phyloP scores from a whole-genome alignment of 2,329 filamentous ascomycete genomes.

The Trematosphaeria pertusa region DNA sequence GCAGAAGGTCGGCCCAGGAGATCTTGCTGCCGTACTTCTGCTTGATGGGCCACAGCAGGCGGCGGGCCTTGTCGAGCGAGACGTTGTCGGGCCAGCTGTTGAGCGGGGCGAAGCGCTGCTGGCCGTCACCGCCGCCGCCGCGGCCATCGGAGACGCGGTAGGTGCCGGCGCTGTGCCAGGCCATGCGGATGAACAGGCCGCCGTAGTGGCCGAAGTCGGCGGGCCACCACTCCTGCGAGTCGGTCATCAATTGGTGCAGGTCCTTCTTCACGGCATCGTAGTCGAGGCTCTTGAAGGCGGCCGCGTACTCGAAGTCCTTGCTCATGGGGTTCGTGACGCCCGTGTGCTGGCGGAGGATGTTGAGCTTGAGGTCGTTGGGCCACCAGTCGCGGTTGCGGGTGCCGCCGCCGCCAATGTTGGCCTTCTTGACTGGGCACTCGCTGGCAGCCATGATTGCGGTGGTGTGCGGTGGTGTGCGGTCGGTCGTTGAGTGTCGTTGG shows the following conservation, averaged over 20 bases:
- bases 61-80: constrained; percentile 79
- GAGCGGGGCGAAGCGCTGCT: constrained; percentile 81
- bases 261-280: constrained; percentile 78
- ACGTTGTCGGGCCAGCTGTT: constrained; percentile 86
- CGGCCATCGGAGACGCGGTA: constrained; percentile 79
- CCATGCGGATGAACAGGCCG: constrained; percentile 80
- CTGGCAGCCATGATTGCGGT: constrained; percentile 38
- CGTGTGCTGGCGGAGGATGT: constrained; percentile 76
- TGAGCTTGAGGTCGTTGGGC: constrained; percentile 71
- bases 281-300: constrained; percentile 75
- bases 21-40: constrained; percentile 85
- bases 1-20: constrained; percentile 77
- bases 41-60: constrained; percentile 81
- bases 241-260: constrained; percentile 73
- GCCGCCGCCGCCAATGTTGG: constrained; percentile 63
- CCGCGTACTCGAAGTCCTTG: constrained; percentile 73
- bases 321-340: constrained; percentile 67
- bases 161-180: constrained; percentile 81
- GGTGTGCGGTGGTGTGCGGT: constrained; percentile 7
- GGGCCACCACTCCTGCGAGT: constrained; percentile 83
- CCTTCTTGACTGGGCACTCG: constrained; percentile 44
- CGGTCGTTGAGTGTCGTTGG: constrained; percentile 16
- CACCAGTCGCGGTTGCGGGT: constrained; percentile 76
- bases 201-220: constrained; percentile 84
- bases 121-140: constrained; percentile 75